phyloP scores from a whole-genome alignment of 371 early-diverging fungal species.

The Fennellomyces sp. region DNA sequence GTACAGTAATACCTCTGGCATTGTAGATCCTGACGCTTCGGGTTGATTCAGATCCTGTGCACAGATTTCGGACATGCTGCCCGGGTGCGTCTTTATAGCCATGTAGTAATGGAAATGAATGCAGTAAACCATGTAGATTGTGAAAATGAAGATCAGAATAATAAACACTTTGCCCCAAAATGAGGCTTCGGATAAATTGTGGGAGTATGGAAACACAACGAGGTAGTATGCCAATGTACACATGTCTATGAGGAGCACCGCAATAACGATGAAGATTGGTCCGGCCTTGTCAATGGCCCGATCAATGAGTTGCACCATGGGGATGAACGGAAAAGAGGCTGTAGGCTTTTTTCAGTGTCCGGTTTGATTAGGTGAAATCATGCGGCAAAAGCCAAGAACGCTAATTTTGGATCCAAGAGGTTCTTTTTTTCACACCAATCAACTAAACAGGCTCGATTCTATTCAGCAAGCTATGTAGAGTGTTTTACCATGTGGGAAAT shows the following conservation, averaged over 20 bases:
- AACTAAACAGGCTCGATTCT: too few species aligned
- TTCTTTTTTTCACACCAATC: too few species aligned
- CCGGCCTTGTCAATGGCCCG: slow-evolving; percentile 56
- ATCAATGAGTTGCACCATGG: slow-evolving; percentile 54
- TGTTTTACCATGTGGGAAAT: too few species aligned
- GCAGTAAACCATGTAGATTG: slow-evolving; percentile 56
- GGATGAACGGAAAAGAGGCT: background rate
- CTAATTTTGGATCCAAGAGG: too few species aligned
- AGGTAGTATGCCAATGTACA: slow-evolving; percentile 50
- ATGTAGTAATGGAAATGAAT: slow-evolving; percentile 63
- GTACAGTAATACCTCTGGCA: background rate
- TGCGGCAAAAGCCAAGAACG: too few species aligned
- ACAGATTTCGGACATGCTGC: slow-evolving; percentile 1
- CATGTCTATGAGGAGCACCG: slow-evolving; percentile 53
- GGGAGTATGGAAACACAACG: slow-evolving; percentile 52
- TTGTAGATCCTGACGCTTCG: background rate
- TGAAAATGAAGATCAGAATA: slow-evolving; percentile 36
- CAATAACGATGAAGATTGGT: slow-evolving; percentile 55
- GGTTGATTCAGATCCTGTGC: background rate
- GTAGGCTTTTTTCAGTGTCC: background rate
- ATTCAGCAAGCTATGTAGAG: too few species aligned
- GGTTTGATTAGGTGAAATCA: background rate
- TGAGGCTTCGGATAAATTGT: slow-evolving; percentile 27
- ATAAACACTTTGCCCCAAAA: slow-evolving; percentile 30
- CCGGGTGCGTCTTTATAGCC: slow-evolving; percentile 57